Evolutionary conservation across 805 yeast genomes (phyloP).

Genomic region (Candida sonorensis): DNA sequence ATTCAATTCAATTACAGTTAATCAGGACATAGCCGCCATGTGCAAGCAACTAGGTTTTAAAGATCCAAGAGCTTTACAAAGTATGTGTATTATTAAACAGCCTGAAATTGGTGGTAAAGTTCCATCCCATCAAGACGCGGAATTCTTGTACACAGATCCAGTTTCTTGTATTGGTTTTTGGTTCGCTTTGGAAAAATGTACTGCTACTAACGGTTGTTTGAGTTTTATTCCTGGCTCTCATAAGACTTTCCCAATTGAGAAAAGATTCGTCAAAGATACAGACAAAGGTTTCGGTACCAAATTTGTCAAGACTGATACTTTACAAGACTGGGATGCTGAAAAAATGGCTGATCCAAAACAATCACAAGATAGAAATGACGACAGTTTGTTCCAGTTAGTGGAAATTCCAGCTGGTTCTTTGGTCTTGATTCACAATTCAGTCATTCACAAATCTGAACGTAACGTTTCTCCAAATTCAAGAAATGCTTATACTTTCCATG

Average conservation of each 20-base stretch:
- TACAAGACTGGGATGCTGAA: slow-evolving; percentile 12
- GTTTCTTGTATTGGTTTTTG: slow-evolving; percentile 71
- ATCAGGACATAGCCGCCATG: slow-evolving; percentile 40
- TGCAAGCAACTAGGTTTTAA: slow-evolving; percentile 44
- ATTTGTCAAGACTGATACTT: slow-evolving; percentile 31
- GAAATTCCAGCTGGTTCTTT: slow-evolving; percentile 68
- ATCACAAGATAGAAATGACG: slow-evolving; percentile 24
- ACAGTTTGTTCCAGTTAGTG: slow-evolving; percentile 39
- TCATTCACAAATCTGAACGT: slow-evolving; percentile 63
- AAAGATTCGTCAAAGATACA: slow-evolving; percentile 54
- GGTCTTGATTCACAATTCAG: slow-evolving; percentile 64
- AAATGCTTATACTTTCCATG: slow-evolving; percentile 74
- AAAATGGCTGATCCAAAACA: slow-evolving; percentile 21
- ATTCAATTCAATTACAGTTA: slow-evolving; percentile 47
- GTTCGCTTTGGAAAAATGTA: slow-evolving; percentile 76
- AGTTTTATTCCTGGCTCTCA: slow-evolving; percentile 69
- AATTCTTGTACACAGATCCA: slow-evolving; percentile 66
- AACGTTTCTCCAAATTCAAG: slow-evolving; percentile 52
- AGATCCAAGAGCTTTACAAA: slow-evolving; percentile 69
- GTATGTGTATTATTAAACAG: slow-evolving; percentile 76
- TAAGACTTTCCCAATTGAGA: slow-evolving; percentile 44
- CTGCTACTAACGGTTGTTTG: slow-evolving; percentile 59
- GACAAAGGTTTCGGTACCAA: slow-evolving; percentile 49
- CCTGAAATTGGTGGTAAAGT: slow-evolving; percentile 69
- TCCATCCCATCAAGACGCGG: slow-evolving; percentile 73